These are phyloP conservation scores for Mercurialis annua DNA, from an alignment of 345 rosid genomes.

Conservation along the genomic window DNA sequence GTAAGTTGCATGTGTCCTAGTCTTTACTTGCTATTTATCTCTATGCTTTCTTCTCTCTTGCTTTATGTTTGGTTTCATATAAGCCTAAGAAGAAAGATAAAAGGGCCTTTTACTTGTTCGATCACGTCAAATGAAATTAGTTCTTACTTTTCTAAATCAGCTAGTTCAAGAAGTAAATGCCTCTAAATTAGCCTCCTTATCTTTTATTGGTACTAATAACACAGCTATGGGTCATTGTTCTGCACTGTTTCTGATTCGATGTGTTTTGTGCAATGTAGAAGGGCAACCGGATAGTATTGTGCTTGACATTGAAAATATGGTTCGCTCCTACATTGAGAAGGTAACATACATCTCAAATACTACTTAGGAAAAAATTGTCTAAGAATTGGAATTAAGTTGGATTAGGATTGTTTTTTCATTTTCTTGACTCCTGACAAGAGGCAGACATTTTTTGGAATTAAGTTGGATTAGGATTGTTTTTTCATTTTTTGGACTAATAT, in stretches of 20 bases:
- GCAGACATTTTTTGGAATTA: background rate
- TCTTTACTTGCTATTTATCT: background rate
- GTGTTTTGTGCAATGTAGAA: constrained; percentile 48
- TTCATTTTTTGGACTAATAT: background rate
- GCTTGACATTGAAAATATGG: constrained; percentile 97
- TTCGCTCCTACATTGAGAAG: constrained; percentile 94
- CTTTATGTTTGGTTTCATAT: background rate
- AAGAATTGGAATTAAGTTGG: constrained; percentile 4
- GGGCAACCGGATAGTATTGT: constrained; percentile 96
- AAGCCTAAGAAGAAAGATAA: constrained; percentile 3
- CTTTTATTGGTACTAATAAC: background rate
- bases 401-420: background rate
- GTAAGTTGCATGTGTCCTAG: constrained; percentile 41
- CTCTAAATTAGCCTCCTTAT: background rate
- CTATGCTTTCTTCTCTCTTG: background rate
- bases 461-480: too few relatives aligned
- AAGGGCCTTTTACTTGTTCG: background rate
- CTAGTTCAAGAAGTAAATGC: background rate
- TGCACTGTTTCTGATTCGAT: background rate
- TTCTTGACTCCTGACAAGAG: background rate
- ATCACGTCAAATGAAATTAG: background rate
- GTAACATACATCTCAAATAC: constrained; percentile 32
- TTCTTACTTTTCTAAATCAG: background rate
- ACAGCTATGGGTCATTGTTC: background rate
- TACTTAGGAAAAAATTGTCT: background rate